Base-by-base conservation (phyloP, 495 filamentous ascomycete genomes). In the Parathielavia appendiculata region DNA sequence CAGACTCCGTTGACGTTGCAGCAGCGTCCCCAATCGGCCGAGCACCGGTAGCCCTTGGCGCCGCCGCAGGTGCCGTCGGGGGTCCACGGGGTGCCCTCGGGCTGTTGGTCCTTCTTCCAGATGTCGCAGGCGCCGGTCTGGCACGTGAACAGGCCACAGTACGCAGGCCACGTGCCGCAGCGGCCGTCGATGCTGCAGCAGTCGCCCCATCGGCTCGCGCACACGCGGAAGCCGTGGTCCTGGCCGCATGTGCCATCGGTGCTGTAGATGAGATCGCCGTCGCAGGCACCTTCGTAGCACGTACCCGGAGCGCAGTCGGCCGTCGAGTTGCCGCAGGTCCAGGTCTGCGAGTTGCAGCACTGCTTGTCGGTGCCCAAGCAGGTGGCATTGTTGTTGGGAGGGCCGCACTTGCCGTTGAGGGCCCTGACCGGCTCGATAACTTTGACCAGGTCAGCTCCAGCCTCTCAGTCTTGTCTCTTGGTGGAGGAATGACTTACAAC, bases 261-360 rank as follows among this genome's bases (percentile, higher is more conserved):
- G 40, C 23, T 54, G 32, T 55, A 71, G 17, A 66, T 35, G 5
- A 26, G 13, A 32, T 64, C 57, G 17, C 70, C 67, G 10, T 0
- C 9, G 45, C 66, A 73, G 14, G 22, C 41, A 17, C 69, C 69
- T 39, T 71, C 63, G 36, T 65, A 71, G 55, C 66, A 73, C 19
- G 58, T 73, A 16, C 70, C 67, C 6, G 51, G 38, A 14, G 60
- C 54, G 53, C 66, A 73, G 60, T 73, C 70, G 7, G 36, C 66
- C 54, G 40, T 32, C 36, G 65, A 59, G 36, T 61, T 49, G 26
- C 69, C 68, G 54, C 69, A 72, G 12, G 16, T 64, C 44, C 53
- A 70, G 19, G 62, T 72, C 46, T 65, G 36, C 30, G 64, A 43
- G 36, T 70, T 69, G 54, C 66, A 68, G 41, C 66, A 70, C 53